phyloP scores from a whole-genome alignment of 345 rosid species.

The Cardamine resedifolia region DNA sequence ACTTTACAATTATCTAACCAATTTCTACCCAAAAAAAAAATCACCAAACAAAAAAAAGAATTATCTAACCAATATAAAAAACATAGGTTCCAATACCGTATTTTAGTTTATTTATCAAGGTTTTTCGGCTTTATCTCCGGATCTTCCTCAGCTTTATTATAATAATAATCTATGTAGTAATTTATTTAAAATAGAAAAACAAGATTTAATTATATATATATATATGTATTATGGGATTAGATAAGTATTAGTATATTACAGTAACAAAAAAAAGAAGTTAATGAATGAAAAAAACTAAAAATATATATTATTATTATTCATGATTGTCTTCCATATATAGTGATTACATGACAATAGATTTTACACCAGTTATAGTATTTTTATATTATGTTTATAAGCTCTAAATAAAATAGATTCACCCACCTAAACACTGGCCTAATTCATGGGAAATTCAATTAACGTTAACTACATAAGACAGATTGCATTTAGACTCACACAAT shows the following conservation, averaged over 20 bases:
- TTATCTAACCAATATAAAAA: not conserved
- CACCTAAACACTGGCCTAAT: not conserved
- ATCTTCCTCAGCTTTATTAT: no score
- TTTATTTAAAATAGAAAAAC: not conserved
- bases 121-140: no score
- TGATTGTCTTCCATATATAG: slow-evolving; percentile 1
- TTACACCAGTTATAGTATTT: not conserved
- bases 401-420: not conserved
- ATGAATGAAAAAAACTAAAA: not conserved
- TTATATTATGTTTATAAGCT: not conserved
- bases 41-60: no score
- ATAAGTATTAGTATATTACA: not conserved
- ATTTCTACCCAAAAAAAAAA: no score
- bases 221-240: not conserved
- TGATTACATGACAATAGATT: not conserved
- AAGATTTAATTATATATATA: not conserved
- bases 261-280: not conserved
- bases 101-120: no score
- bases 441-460: not conserved
- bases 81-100: not conserved
- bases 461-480: no score
- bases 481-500: no score
- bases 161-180: no score
- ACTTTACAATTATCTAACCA: no score
- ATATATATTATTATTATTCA: not conserved